Evolutionary conservation across 2,329 filamentous ascomycete genomes (phyloP), one percentile per base, ranked within the genome.

Genomic region (Echinosphaeria canescens): DNA sequence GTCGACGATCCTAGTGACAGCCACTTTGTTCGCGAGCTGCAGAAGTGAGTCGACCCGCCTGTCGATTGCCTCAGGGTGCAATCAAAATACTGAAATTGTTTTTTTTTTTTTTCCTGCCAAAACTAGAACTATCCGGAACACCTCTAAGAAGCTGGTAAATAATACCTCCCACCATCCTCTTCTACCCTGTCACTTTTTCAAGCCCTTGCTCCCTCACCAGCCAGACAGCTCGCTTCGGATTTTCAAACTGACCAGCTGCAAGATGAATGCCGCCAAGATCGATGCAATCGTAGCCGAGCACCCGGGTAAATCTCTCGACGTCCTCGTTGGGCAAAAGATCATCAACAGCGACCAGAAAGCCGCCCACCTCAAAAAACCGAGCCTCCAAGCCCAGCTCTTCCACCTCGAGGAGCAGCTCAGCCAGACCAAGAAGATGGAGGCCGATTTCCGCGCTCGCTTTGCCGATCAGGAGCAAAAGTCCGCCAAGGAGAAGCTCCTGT

Each of bases 271-370:
- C 36, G 62, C 67, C 39, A 82, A 78, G 53, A 73, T 75, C 42
- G 74, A 82, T 38, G 41, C 57, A 26, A 54, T 84, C 37, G 55
- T 82, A 36, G 60, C 58, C 34, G 69, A 78, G 44, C 67, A 84
- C 51, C 57, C 69, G 31, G 67, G 53, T 44, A 73, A 75, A 47
- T 61, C 66, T 8, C 65, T 84, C 28, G 75, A 84, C 30, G 67
- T 84, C 24, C 61, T 85, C 28, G 69, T 84, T 29, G 51, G 62
- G 13, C 47, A 61, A 30, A 74, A 67, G 48, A 69, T 80, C 44
- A 79, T 85, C 61, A 85, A 85, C 46, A 46, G 59, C 49, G 78
- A 85, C 48, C 78, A 85, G 50, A 80, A 74, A 50, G 66, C 73
- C 9, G 71, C 80, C 46, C 62, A 73, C 30, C 56, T 72, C 36